Evolutionary conservation across 1,284 basidiomycete genomes (phyloP).

Genomic region (Erythrobasidium hasegawianum): DNA sequence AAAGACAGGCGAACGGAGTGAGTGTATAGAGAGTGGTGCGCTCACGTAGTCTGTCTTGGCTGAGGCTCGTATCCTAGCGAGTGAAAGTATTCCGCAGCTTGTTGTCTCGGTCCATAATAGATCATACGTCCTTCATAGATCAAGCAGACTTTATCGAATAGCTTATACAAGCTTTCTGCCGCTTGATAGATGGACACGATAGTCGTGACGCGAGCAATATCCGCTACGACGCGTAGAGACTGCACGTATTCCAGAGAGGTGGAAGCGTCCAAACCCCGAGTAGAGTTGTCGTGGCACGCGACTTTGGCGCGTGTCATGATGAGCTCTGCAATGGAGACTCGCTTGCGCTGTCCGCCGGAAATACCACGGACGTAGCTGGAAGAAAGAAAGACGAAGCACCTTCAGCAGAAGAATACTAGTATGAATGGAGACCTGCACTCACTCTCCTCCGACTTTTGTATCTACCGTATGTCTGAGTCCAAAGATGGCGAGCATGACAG

Average conservation of each 20-base stretch:
- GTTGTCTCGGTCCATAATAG: conserved; percentile 53
- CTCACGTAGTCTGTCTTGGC: conserved; percentile 64
- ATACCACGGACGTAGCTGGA: conserved; percentile 17
- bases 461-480: conserved; percentile 68
- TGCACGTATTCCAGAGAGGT: conserved; percentile 76
- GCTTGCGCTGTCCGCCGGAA: conserved; percentile 60
- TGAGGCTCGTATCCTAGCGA: conserved; percentile 64
- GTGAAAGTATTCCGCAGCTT: conserved; percentile 76
- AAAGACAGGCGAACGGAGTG: conserved; percentile 50
- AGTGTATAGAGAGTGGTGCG: too few relatives aligned
- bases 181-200: conserved; percentile 82
- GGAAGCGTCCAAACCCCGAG: conserved; percentile 60
- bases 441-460: conserved; percentile 74
- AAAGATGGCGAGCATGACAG: conserved; percentile 63
- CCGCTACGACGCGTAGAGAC: conserved; percentile 69
- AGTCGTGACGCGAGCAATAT: conserved; percentile 68
- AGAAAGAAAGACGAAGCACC: conserved; percentile 42
- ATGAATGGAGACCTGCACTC: conserved; percentile 63
- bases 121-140: conserved; percentile 32
- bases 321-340: conserved; percentile 36
- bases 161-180: conserved; percentile 46
- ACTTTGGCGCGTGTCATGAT: conserved; percentile 36
- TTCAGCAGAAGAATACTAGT: not conserved
- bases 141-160: conserved; percentile 45
- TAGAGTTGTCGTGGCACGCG: conserved; percentile 43